Evolutionary conservation across 352 stramenopile genomes (phyloP), one percentile per base, ranked within the genome.

Genomic region (Phytophthora cryptogea): DNA sequence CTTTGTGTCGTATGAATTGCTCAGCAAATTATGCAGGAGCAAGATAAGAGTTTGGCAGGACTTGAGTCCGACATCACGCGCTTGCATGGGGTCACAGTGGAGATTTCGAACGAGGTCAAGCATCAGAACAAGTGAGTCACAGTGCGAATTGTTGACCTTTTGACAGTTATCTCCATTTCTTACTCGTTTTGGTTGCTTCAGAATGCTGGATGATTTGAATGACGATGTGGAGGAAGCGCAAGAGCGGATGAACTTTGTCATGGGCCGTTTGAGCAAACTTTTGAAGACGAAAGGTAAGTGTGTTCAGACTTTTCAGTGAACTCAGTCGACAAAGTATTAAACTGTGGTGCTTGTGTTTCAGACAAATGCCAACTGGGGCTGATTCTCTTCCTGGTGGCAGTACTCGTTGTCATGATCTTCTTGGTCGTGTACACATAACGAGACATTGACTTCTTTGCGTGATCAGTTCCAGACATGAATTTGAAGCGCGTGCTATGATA

Each of bases 211-310:
- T 53, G 76, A 88, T 39, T 39, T 93, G 46, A 83, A 73, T 2
- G 64, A 88, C 11, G 83, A 93, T 44, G 70, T 93, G 36, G 83
- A 89, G 11, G 80, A 88, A 58, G 78, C 83, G 8, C 79, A 89
- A 27, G 81, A 91, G 45, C 78, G 80, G 16, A 93, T 93, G 83
- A 89, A 89, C 57, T 89, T 91, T 64, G 83, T 93, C 51, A 89
- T 93, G 83, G 76, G 72, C 14, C 61, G 72, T 1, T 89, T 93
- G 72, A 90, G 81, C 59, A 75, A 78, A 23, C 56, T 93, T 27
- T 66, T 93, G 5, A 90, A 91, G 61, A 93, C 83, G 14, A 93
- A 92, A 89, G 83, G 82, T 91, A 68, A 3, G 20, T 26, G 41
- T 28, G 20, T 14, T 27, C 5, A 28, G 20, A 6, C 2, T 32